Base-by-base conservation (phyloP, 805 yeast species). In the Saturnispora dispora region DNA sequence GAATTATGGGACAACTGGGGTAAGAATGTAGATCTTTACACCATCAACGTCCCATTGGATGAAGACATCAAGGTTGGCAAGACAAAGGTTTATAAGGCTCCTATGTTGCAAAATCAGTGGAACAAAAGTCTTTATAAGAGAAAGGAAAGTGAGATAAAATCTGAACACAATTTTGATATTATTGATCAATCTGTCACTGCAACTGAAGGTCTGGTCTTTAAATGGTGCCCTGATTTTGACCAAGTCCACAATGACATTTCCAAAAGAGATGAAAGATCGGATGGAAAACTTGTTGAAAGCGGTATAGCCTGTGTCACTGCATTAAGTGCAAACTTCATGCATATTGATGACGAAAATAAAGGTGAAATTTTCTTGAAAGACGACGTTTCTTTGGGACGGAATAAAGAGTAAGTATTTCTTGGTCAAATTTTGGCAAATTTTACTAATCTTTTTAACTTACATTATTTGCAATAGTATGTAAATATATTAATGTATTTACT, bases 31-130 rank as follows among this genome's bases (percentile, higher is more conserved):
- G 96, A 91, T 57, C 65, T 91, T 39, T 91, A 84, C 65, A 74
- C 88, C n/a, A 72, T 93, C 28, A 93, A 91, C 63, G 76, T 93
- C 4, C 98, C 99, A 3, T 70, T 93, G 43, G 68, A 71, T n/a
- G 74, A 72, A 3, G 66, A 71, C 7, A 70, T 88, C 46, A 68
- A 74, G 53, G 59, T 72, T n/a, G 75, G 76, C 3, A 54, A 69
- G 15, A 85, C 96, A 1, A 82, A 78, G 59, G 77, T 85, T 37
- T 63, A 74, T 52, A 87, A 78, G 64, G 83, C 95, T 3, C 90
- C 95, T n/a, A 79, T 91, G 47, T 73, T 88, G 62, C 79, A 81
- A 51, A 91, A 91, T 66, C 69, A 73, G 57, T 93, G 98, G 98
- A 73, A 76, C 1, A 57, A 54, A 8, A 63, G 67, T 25, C 55